Evolutionary conservation across 148 eudicot genomes (phyloP).

Genomic region (Nepenthes mirabilis): DNA sequence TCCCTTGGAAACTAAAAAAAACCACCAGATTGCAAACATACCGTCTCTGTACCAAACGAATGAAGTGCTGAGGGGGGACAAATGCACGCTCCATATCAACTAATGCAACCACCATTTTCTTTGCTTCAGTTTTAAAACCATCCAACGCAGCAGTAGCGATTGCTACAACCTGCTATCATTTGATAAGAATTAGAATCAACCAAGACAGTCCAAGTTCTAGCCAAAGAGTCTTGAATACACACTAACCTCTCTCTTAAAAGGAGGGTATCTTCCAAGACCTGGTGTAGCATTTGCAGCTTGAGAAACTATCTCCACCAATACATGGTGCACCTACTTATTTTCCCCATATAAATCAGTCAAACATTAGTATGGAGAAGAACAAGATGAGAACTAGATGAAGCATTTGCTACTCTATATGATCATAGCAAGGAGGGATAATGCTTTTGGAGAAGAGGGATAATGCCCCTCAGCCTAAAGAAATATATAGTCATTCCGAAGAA

Average conservation of each 20-base stretch:
- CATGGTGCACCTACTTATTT: constrained; percentile 74
- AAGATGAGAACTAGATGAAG: background rate
- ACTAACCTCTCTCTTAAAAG: constrained; percentile 90
- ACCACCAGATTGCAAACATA: constrained; percentile 18
- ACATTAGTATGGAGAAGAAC: background rate
- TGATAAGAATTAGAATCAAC: background rate
- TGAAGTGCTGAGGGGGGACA: constrained; percentile 98
- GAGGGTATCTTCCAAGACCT: constrained; percentile 97
- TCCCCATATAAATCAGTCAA: background rate
- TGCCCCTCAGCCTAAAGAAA: too few relatives aligned
- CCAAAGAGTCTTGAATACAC: background rate
- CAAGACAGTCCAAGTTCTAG: too few relatives aligned
- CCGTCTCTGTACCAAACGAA: constrained; percentile 98
- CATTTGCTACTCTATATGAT: too few relatives aligned
- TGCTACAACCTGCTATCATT: constrained; percentile 56
- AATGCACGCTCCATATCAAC: constrained; percentile 99
- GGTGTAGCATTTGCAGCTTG: constrained; percentile 95
- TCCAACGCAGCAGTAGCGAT: constrained; percentile 86
- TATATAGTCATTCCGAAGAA: too few relatives aligned
- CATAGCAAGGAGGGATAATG: too few relatives aligned
- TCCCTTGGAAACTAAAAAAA: background rate
- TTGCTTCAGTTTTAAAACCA: constrained; percentile 82
- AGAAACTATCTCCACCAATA: constrained; percentile 83
- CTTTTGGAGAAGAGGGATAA: too few relatives aligned
- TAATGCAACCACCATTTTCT: constrained; percentile 89